Conservation (phyloP, 2,329 filamentous ascomycete genomes). For the Phaeosphaeria sp. region DNA sequence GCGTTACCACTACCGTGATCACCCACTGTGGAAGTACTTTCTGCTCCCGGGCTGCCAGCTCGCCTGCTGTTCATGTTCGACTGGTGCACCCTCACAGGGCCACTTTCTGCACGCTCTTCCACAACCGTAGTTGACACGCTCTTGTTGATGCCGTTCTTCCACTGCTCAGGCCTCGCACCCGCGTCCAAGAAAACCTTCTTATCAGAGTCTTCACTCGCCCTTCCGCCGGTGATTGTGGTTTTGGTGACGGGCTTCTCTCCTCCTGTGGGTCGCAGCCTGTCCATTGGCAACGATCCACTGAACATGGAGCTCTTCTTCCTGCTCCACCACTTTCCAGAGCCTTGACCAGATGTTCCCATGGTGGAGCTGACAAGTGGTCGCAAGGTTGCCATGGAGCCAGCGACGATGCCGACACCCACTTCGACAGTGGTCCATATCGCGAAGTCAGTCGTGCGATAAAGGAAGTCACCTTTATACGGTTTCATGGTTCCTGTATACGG, state of each 20-base stretch:
- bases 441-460: slow-evolving; percentile 38
- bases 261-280: slow-evolving; percentile 22
- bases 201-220: slow-evolving; percentile 26
- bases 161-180: slow-evolving; percentile 11
- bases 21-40: not conserved
- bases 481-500: slow-evolving; percentile 35
- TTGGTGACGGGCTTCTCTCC: slow-evolving; percentile 23
- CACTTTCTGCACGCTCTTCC: not conserved
- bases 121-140: slow-evolving; percentile 3
- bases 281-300: slow-evolving; percentile 15
- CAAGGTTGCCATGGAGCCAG: slow-evolving; percentile 36
- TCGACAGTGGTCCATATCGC: slow-evolving; percentile 41
- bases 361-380: slow-evolving; percentile 28
- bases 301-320: slow-evolving; percentile 12
- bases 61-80: not conserved
- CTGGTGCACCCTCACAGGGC: not conserved
- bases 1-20: not conserved
- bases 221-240: slow-evolving; percentile 28
- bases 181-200: slow-evolving; percentile 26
- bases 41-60: not conserved
- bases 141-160: slow-evolving; percentile 3
- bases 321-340: slow-evolving; percentile 3
- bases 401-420: slow-evolving; percentile 35
- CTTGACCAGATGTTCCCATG: not conserved
- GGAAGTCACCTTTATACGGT: slow-evolving; percentile 38